These are phyloP conservation scores for Neoboletus subvelutipes DNA, from an alignment of 768 basidiomycete genomes.

Conservation along the genomic window DNA sequence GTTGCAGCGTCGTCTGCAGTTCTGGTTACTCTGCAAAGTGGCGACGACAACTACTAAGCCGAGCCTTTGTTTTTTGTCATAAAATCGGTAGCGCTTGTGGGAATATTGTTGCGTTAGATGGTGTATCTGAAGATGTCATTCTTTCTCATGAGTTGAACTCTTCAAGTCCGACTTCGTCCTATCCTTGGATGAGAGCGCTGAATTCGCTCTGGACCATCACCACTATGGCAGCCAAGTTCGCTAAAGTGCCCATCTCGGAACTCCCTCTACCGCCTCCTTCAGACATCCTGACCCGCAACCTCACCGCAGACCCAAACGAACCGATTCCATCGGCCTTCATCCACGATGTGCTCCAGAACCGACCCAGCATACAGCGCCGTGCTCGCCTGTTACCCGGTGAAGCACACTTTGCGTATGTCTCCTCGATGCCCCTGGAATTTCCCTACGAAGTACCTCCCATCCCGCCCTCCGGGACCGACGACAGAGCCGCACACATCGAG, in stretches of 20 bases:
- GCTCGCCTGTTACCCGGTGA: slow-evolving; percentile 55
- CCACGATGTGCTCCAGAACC: slow-evolving; percentile 42
- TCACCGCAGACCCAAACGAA: slow-evolving; percentile 62
- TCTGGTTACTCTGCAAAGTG: slow-evolving; percentile 24
- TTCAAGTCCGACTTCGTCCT: not conserved
- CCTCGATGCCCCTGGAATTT: slow-evolving; percentile 80
- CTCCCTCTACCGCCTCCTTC: slow-evolving; percentile 47
- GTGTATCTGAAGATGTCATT: not conserved
- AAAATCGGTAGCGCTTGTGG: too few species aligned
- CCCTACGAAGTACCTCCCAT: slow-evolving; percentile 71
- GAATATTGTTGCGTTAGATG: not conserved
- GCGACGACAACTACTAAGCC: not conserved
- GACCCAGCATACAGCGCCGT: slow-evolving; percentile 69
- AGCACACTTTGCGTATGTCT: slow-evolving; percentile 77
- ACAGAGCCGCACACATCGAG: slow-evolving; percentile 68
- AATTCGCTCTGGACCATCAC: slow-evolving; percentile 7
- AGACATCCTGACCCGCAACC: slow-evolving; percentile 42
- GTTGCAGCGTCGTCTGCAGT: slow-evolving; percentile 41
- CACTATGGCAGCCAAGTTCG: slow-evolving; percentile 19
- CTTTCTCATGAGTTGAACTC: not conserved
- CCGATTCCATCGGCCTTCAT: slow-evolving; percentile 54
- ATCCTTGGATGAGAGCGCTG: slow-evolving; percentile 19
- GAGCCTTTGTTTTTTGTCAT: not conserved
- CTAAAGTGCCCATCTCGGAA: slow-evolving; percentile 40
- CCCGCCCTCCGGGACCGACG: slow-evolving; percentile 45